Conservation (phyloP, 352 stramenopile species). For the Pythium scleroteichum region DNA sequence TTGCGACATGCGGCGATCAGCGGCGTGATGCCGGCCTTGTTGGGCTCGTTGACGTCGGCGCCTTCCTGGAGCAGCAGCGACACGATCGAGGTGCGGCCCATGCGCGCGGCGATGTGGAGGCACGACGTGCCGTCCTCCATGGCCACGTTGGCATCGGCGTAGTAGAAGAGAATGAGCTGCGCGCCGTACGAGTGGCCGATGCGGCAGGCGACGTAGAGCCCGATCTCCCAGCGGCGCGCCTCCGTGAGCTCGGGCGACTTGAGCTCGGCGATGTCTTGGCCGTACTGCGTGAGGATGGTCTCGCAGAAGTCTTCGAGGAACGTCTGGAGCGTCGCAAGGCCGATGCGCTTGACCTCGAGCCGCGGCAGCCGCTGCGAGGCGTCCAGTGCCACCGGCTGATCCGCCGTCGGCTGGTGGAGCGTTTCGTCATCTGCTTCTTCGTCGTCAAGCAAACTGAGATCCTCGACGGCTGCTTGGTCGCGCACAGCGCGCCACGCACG, state of each 20-base stretch:
- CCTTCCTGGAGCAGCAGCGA: conserved; percentile 63
- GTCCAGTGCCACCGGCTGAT: not conserved
- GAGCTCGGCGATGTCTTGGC: conserved; percentile 62
- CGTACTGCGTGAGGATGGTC: conserved; percentile 61
- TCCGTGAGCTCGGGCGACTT: conserved; percentile 43
- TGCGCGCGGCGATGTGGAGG: conserved; percentile 71
- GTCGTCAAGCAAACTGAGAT: conserved; percentile 20
- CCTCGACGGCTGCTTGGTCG: conserved; percentile 14
- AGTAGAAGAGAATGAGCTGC: conserved; percentile 76
- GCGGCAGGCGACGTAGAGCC: conserved; percentile 67
- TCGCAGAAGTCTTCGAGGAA: conserved; percentile 85
- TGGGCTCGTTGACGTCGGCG: conserved; percentile 59
- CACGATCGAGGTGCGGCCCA: conserved; percentile 68
- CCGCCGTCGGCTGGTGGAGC: not conserved
- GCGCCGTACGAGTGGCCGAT: conserved; percentile 75
- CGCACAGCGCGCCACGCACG: conserved; percentile 46
- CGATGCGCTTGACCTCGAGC: conserved; percentile 59
- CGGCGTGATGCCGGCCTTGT: conserved; percentile 64
- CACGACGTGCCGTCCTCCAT: conserved; percentile 69
- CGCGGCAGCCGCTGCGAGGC: conserved; percentile 33
- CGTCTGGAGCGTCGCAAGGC: conserved; percentile 69
- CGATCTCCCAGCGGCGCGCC: conserved; percentile 70
- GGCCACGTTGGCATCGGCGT: conserved; percentile 57
- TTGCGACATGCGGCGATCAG: conserved; percentile 73
- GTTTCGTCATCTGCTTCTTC: conserved; percentile 15